phyloP scores from a whole-genome alignment of 1,284 basidiomycete species.

The Wallemia hederae region DNA sequence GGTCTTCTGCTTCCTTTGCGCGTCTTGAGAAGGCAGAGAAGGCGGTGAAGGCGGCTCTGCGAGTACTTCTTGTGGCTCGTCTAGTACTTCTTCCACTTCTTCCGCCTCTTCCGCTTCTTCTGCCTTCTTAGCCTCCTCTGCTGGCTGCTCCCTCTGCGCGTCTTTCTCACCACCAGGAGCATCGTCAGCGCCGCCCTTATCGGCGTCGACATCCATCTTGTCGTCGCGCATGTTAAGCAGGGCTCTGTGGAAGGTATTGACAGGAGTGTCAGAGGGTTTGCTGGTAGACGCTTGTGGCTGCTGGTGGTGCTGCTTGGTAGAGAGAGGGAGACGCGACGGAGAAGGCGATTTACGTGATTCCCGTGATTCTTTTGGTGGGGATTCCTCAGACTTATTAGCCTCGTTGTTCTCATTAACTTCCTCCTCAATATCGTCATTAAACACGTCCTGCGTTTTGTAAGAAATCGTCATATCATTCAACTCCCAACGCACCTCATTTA shows the following conservation, averaged over 20 bases:
- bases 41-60: neutral
- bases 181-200: no score
- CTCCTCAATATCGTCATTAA: neutral
- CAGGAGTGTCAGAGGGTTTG: no score
- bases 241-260: neutral
- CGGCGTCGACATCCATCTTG: neutral
- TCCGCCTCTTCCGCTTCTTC: neutral
- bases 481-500: neutral
- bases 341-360: neutral
- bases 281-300: no score
- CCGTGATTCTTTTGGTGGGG: neutral
- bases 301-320: no score
- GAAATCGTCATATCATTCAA: neutral
- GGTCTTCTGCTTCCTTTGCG: neutral
- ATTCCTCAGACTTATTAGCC: neutral
- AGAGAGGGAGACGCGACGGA: no score
- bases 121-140: no score
- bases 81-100: neutral
- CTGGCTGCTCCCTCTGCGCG: neutral
- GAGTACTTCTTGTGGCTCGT: neutral
- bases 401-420: no score
- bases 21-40: neutral
- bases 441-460: neutral
- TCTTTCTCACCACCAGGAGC: no score
- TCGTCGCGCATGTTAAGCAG: neutral